These are phyloP conservation scores for Glarea lozoyensis DNA, from an alignment of 495 filamentous ascomycete genomes.

Conservation along the genomic window DNA sequence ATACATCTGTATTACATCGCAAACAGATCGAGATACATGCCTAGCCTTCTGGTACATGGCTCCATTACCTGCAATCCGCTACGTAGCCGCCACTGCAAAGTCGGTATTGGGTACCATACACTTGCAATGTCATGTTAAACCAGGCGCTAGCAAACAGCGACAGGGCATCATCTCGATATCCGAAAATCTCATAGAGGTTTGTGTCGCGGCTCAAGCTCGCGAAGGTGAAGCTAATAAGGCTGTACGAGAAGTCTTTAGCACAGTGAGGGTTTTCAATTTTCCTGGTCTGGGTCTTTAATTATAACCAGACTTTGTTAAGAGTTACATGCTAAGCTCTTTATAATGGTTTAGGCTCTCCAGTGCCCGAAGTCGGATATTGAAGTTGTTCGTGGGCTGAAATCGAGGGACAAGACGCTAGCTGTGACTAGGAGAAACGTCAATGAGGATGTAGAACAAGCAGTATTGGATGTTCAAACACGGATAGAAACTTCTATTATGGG, in stretches of 20 bases:
- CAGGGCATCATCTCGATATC: constrained; percentile 48
- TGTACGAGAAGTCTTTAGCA: constrained; percentile 52
- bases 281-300: background rate
- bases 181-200: constrained; percentile 47
- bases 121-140: constrained; percentile 53
- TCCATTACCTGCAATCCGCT: constrained; percentile 13
- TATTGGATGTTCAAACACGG: constrained; percentile 8
- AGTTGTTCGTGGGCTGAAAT: constrained; percentile 55
- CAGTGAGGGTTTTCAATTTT: constrained; percentile 31
- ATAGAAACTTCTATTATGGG: constrained; percentile 5
- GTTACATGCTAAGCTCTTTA: no score
- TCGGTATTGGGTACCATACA: constrained; percentile 28
- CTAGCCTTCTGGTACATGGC: no score
- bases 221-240: constrained; percentile 62
- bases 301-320: background rate
- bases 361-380: constrained; percentile 55
- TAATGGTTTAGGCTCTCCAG: constrained; percentile 46
- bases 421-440: constrained; percentile 19
- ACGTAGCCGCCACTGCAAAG: constrained; percentile 13
- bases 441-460: constrained; percentile 8
- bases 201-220: constrained; percentile 51
- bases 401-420: constrained; percentile 49
- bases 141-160: constrained; percentile 50
- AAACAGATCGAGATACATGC: no score
- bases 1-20: no score